Percentiles rank a stretch among this genome's conserved stretches.
Evolutionary conservation across 805 yeast genomes (phyloP).

Genomic region (Nakazawaea molendinolei): DNA sequence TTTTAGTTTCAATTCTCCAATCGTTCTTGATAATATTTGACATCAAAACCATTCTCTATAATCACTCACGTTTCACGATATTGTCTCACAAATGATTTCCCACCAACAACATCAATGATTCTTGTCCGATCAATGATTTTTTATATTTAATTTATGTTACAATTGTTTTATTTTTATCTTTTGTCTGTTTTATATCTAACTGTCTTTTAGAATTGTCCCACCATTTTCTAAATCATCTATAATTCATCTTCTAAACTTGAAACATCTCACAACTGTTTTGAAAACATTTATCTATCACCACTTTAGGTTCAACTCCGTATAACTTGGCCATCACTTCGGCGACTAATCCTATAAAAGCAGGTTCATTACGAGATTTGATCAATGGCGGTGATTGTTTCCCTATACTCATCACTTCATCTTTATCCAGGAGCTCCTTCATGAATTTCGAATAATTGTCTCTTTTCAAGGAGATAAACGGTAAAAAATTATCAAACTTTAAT

Average conservation of each 20-base stretch:
- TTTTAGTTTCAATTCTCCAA: not conserved
- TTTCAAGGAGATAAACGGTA: slow-evolving; percentile 62
- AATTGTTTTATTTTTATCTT: too few species aligned
- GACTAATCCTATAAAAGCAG: slow-evolving; percentile 76
- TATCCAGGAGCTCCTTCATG: slow-evolving; percentile 13
- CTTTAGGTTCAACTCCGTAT: slow-evolving; percentile 29
- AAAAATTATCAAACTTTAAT: slow-evolving; percentile 35
- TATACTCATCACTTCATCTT: slow-evolving; percentile 23
- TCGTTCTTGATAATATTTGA: not conserved
- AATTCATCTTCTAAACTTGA: slow-evolving; percentile 17
- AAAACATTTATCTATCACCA: slow-evolving; percentile 44
- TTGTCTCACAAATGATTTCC: too few species aligned
- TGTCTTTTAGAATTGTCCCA: too few species aligned
- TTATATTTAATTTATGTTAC: too few species aligned
- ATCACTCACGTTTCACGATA: too few species aligned
- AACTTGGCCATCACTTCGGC: slow-evolving; percentile 61
- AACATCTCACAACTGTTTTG: slow-evolving; percentile 43
- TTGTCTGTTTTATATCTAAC: too few species aligned
- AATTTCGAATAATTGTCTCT: slow-evolving; percentile 47
- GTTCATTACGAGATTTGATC: slow-evolving; percentile 87
- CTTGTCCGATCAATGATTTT: too few species aligned
- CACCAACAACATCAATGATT: too few species aligned
- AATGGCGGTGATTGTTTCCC: slow-evolving; percentile 29
- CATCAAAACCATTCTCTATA: too few species aligned
- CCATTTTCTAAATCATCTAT: too few species aligned